Evolutionary conservation across 1,284 basidiomycete species (phyloP).

Genomic region (Vanrija sp.): DNA sequence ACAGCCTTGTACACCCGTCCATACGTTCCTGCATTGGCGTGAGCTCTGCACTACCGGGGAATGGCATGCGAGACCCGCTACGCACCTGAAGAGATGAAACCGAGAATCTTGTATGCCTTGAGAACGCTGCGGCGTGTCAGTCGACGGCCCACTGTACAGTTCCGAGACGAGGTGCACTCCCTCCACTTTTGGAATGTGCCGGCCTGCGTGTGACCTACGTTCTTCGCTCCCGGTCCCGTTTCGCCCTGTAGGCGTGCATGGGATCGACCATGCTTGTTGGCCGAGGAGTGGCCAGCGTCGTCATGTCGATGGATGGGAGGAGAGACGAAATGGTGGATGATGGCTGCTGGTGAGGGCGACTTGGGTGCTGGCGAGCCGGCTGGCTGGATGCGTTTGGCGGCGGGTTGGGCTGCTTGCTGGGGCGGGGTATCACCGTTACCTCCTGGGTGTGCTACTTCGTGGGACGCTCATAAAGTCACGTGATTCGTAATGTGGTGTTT

Average conservation of each 20-base stretch:
- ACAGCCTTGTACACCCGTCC: conserved; percentile 97
- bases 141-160: background rate
- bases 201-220: conserved; percentile 29
- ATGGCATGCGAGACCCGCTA: background rate
- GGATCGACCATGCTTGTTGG: conserved; percentile 34
- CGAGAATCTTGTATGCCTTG: conserved; percentile 84
- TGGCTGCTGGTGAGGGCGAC: too few species aligned
- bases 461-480: too few species aligned
- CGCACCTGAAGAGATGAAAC: conserved; percentile 82
- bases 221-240: conserved; percentile 64
- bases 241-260: conserved; percentile 79
- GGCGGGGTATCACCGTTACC: too few species aligned
- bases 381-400: too few species aligned
- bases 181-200: background rate
- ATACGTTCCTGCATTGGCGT: conserved; percentile 68
- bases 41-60: background rate
- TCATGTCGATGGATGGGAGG: background rate
- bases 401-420: too few species aligned
- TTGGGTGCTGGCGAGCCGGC: too few species aligned
- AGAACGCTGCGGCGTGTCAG: conserved; percentile 55
- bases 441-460: too few species aligned
- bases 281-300: conserved; percentile 12
- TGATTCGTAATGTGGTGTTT: background rate
- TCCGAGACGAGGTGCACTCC: background rate
- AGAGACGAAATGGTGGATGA: background rate